These are phyloP conservation scores for Clitopilus passeckerianus DNA, from an alignment of 768 basidiomycete species.

Conservation along the genomic window DNA sequence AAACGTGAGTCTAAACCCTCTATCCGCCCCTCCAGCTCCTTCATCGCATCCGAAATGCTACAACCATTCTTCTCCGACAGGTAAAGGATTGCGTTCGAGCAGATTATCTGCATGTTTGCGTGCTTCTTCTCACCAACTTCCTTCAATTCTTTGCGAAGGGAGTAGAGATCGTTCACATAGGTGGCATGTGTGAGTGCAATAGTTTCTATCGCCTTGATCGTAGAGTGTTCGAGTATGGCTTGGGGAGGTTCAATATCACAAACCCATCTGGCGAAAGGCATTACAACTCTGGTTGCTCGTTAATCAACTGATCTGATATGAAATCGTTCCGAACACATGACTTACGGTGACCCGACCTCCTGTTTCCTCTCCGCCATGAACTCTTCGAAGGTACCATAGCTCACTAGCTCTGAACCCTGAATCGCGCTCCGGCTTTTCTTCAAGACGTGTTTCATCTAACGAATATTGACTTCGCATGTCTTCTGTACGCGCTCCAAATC, in stretches of 20 bases:
- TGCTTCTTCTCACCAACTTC: neutral
- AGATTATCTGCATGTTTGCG: neutral
- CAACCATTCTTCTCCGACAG: neutral
- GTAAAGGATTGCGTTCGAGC: neutral
- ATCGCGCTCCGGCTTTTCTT: neutral
- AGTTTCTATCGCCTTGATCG: neutral
- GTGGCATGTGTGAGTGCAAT: neutral
- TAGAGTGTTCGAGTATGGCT: too few species aligned
- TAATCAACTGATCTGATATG: too few species aligned
- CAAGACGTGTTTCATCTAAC: neutral
- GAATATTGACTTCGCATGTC: neutral
- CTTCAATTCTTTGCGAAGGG: neutral
- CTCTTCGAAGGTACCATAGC: too few species aligned
- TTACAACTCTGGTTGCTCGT: too few species aligned
- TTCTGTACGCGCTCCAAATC: neutral
- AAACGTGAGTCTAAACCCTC: neutral
- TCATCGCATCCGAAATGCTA: neutral
- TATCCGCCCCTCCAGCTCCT: neutral
- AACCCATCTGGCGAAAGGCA: too few species aligned
- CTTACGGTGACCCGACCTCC: neutral
- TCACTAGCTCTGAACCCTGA: neutral
- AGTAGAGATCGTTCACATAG: neutral
- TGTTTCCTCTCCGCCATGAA: too few species aligned
- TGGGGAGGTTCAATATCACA: too few species aligned
- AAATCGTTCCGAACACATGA: too few species aligned